Percentiles rank a stretch among this genome's conserved stretches.
Conservation (phyloP, 2,329 filamentous ascomycete species). For the Shiraia sp. region DNA sequence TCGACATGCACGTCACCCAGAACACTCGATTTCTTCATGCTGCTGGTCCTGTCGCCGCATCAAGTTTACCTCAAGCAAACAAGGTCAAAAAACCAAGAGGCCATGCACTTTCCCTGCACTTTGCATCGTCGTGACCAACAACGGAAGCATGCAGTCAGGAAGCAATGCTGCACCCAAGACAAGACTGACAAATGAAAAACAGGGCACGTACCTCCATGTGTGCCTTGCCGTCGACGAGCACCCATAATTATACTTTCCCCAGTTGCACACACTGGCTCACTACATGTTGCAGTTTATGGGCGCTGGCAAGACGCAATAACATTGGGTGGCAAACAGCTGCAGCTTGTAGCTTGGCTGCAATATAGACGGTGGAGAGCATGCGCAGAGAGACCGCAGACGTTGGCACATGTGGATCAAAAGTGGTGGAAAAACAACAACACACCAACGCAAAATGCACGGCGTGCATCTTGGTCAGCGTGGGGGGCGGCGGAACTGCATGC, state of each 20-base stretch:
- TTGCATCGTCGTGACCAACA: too few species aligned
- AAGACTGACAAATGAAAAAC: constrained; percentile 23
- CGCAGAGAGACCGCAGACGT: constrained; percentile 1
- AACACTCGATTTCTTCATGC: too few species aligned
- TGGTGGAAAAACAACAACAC: constrained; percentile 8
- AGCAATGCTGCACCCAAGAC: too few species aligned
- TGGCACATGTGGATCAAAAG: constrained; percentile 2
- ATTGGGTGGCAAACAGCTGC: background rate
- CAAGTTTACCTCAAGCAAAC: too few species aligned
- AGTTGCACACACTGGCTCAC: constrained; percentile 6
- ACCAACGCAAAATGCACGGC: constrained; percentile 24
- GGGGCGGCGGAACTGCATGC: constrained; percentile 28
- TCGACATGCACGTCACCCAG: too few species aligned
- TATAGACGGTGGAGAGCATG: background rate
- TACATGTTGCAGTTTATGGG: constrained; percentile 12
- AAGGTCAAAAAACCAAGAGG: too few species aligned
- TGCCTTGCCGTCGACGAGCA: constrained; percentile 12
- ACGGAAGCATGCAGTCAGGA: too few species aligned
- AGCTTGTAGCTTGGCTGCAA: background rate
- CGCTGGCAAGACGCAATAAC: constrained; percentile 13
- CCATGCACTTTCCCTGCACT: too few species aligned
- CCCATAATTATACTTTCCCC: constrained; percentile 9
- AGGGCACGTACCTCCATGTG: constrained; percentile 33
- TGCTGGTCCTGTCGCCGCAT: too few species aligned
- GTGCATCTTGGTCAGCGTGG: constrained; percentile 23